Evolutionary conservation across 495 filamentous ascomycete genomes (phyloP).

Genomic region (Cercophora newfieldiana): DNA sequence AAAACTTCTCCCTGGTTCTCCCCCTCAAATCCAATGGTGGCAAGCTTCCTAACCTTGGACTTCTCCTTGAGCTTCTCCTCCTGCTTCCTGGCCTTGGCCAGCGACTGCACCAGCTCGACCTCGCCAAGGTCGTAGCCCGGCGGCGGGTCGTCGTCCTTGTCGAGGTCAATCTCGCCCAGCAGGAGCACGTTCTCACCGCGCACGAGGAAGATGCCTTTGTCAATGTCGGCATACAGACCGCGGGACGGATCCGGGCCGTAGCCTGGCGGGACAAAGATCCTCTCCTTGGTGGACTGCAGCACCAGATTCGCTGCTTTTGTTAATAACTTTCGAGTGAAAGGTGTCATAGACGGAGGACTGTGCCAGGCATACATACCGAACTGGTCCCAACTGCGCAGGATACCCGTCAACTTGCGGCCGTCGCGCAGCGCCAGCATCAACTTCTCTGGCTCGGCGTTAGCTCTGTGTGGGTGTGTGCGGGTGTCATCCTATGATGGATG

Average conservation of each 20-base stretch:
- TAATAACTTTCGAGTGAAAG: conserved; percentile 5
- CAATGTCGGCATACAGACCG: conserved; percentile 74
- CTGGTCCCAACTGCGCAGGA: conserved; percentile 95
- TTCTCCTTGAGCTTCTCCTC: conserved; percentile 73
- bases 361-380: conserved; percentile 70
- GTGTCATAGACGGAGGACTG: background rate
- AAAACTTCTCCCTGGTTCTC: conserved; percentile 77
- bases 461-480: background rate
- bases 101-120: conserved; percentile 64
- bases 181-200: conserved; percentile 91
- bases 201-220: conserved; percentile 82
- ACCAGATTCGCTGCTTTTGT: conserved; percentile 76
- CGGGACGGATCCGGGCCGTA: conserved; percentile 27
- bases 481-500: background rate
- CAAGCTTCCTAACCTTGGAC: conserved; percentile 64
- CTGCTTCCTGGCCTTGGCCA: conserved; percentile 67
- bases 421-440: conserved; percentile 86
- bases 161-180: conserved; percentile 92
- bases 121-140: conserved; percentile 66
- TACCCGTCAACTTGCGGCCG: conserved; percentile 88
- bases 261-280: conserved; percentile 64
- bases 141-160: conserved; percentile 88
- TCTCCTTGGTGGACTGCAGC: conserved; percentile 85
- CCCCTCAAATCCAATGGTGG: conserved; percentile 80
- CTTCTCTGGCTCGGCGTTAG: conserved; percentile 66